Base-by-base conservation (phyloP, 176 grass and related monocot genomes). In the Bromus sterilis region DNA sequence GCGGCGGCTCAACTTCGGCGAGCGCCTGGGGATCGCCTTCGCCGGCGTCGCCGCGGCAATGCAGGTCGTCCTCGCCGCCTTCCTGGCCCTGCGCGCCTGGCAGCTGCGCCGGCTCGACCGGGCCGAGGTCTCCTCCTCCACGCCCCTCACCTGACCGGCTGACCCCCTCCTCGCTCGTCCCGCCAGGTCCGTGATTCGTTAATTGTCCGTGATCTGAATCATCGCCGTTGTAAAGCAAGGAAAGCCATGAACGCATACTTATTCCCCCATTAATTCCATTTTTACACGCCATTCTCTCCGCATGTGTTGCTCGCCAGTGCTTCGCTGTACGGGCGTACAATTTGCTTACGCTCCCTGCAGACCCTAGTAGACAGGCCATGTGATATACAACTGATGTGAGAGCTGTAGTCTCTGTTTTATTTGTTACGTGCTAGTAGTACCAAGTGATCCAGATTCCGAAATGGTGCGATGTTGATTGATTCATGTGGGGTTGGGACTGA, bases 21-120 rank as follows among this genome's bases (percentile, higher is more conserved):
- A 90, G 88, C 42, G 59, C 66, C 79, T 90, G 57, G 83, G 88
- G 74, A 86, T 90, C 83, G 83, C 83, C n/a, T 66, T 90, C 74
- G 83, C 88, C 18, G 83, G 65, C 36, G 66, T 86, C n/a, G 88
- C 83, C 33, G 44, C 30, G 11, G 78, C 72, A 63, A 66, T 89
- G 78, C 87, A 89, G 73, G 35, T 66, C 28, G 43, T 13, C 26
- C 16, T 89, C 28, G 87, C 3, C 28, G 83, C 78, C 55, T 49
- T 72, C 65, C 72, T 86, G 34, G 74, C 29, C 26, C 42, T 56
- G 65, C 83, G 78, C 56, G 43, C 64, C 64, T 66, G 68, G 26
- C 80, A 80, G 69, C 75, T 68, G 40, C 60, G 87, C 53, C 89
- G 85, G 71, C 85, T 87, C 23, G 88, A 90, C 78, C 23, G 2